Evolutionary conservation across 1,284 basidiomycete genomes (phyloP).

Genomic region (Rugosomyces carneus): DNA sequence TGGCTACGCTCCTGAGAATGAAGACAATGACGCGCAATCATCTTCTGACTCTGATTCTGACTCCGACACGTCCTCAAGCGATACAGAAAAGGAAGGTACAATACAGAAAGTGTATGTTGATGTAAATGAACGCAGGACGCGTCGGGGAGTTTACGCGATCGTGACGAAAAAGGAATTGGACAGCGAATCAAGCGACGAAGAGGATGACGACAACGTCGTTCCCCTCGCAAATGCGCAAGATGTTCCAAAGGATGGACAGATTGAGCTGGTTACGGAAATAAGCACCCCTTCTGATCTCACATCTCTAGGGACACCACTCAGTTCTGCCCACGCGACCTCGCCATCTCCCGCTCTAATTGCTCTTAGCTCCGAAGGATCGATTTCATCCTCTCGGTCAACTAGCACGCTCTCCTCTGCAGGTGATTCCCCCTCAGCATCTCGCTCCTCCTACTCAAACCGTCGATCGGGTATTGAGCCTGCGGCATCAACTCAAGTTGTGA

Average conservation of each 20-base stretch:
- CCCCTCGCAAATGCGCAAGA: conserved; percentile 41
- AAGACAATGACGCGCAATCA: conserved; percentile 37
- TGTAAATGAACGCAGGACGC: conserved; percentile 68
- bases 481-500: conserved; percentile 20
- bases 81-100: conserved; percentile 35
- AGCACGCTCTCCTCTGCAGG: conserved; percentile 32
- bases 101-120: conserved; percentile 34
- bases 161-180: conserved; percentile 51
- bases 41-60: conserved; percentile 37
- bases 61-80: conserved; percentile 36
- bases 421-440: conserved; percentile 25
- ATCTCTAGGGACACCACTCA: conserved; percentile 35
- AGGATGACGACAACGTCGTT: conserved; percentile 36
- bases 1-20: conserved; percentile 61
- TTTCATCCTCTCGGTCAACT: conserved; percentile 26
- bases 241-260: conserved; percentile 39
- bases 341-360: conserved; percentile 25
- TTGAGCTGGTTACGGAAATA: conserved; percentile 45
- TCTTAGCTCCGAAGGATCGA: conserved; percentile 22
- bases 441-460: conserved; percentile 55
- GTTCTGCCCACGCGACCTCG: conserved; percentile 22
- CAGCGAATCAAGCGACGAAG: conserved; percentile 46
- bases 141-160: conserved; percentile 70
- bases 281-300: conserved; percentile 43
- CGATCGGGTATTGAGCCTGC: conserved; percentile 39